Evolutionary conservation across 805 yeast species (phyloP), one percentile per base, ranked within the genome.

Genomic region (Metschnikowia matae): DNA sequence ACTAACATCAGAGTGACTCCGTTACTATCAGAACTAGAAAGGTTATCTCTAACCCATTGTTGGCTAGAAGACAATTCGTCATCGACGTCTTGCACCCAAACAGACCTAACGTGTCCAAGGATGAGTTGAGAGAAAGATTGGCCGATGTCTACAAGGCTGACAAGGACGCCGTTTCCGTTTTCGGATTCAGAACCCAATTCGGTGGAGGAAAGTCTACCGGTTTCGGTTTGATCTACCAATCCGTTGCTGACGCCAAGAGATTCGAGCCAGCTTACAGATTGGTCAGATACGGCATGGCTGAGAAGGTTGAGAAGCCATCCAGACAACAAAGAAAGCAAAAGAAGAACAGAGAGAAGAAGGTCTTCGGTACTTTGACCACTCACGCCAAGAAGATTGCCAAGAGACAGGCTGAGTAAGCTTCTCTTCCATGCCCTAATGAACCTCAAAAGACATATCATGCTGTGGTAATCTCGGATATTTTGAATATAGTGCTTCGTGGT

Each of bases 171-270:
- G 91, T 89, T 61, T 91, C 98, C 62, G 99, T 92, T 67, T 94
- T 94, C 74, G 98, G 98, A 77, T 89, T 94, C 96, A 88, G 96
- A 85, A 94, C 98, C 70, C 95, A 89, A 80, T 94, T 82, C 79
- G 99, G 99, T 89, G 99, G 99, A 80, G 96, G 97, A 73, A 92
- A 89, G 81, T 89, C 99, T 63, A 86, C 97, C 63, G 99, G 99
- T 76, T 94, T 94, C 81, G 99, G 98, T 80, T 84, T 94, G 75
- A 88, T 94, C 71, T 94, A 94, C 92, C 92, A 89, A 87, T 88
- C 96, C 67, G 89, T 83, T 70, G 97, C 95, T 68, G 96, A 91
- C 74, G 92, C 96, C 74, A 89, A 91, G 87, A 91, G 85, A 79
- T 92, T 94, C 78, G 99, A 94, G 84, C 99, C 99, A 81, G 74